Conservation (phyloP, 2,329 filamentous ascomycete species). For the Cryphonectria radicalis region DNA sequence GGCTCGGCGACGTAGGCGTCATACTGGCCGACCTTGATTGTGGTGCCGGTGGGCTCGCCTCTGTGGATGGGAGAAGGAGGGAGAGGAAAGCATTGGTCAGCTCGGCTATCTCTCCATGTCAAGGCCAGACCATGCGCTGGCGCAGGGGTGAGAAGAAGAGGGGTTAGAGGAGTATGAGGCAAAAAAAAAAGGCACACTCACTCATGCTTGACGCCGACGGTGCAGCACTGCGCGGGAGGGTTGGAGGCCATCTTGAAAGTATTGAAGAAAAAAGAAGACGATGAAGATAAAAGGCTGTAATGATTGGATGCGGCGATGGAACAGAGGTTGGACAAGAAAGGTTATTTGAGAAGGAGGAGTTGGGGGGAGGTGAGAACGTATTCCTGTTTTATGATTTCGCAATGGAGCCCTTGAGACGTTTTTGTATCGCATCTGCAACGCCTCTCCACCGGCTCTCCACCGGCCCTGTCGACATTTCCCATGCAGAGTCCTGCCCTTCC, state of each 20-base stretch:
- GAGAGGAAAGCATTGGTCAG: neutral
- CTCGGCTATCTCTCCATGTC: neutral
- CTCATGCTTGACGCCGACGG: conserved; percentile 57
- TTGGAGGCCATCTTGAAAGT: conserved; percentile 55
- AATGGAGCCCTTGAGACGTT: neutral
- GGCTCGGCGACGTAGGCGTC: conserved; percentile 58
- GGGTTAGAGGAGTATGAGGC: neutral
- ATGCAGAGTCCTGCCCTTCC: neutral
- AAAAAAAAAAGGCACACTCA: conserved; percentile 41
- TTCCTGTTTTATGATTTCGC: neutral
- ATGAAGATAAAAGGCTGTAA: neutral
- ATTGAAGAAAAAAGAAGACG: conserved; percentile 19
- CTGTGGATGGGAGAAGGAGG: conserved; percentile 38
- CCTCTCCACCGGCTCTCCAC: conserved; percentile 3
- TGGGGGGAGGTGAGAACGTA: neutral
- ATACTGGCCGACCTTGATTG: conserved; percentile 50
- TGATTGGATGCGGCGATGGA: neutral
- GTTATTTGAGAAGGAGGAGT: neutral
- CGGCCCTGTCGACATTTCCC: neutral
- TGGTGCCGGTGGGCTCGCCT: conserved; percentile 52
- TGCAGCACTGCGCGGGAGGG: conserved; percentile 57
- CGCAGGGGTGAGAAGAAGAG: neutral
- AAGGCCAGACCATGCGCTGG: neutral
- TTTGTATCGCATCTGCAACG: neutral
- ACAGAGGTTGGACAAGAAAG: neutral